phyloP scores from a whole-genome alignment of 2,329 filamentous ascomycete genomes.

The Cordyceps fumosorosea region DNA sequence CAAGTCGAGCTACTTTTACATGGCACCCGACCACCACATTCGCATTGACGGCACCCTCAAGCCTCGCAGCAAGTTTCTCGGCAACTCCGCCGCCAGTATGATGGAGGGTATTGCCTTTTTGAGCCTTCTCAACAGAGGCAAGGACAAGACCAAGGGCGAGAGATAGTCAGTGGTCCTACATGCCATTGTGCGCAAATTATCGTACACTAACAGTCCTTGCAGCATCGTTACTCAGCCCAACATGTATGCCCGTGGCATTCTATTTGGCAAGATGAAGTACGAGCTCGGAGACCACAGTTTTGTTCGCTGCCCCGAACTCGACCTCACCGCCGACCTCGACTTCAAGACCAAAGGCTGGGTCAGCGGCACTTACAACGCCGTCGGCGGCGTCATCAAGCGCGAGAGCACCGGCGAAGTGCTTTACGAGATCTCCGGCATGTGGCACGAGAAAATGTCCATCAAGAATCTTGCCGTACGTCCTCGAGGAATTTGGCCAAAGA shows the following conservation, averaged over 20 bases:
- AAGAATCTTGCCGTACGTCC: conserved; percentile 64
- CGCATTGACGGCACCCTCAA: conserved; percentile 94
- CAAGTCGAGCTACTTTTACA: conserved; percentile 98
- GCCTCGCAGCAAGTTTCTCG: conserved; percentile 88
- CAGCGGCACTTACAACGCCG: conserved; percentile 90
- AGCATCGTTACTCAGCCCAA: conserved; percentile 71
- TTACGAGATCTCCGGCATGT: conserved; percentile 87
- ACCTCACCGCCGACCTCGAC: conserved; percentile 83
- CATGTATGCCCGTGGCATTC: conserved; percentile 95
- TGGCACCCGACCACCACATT: conserved; percentile 89
- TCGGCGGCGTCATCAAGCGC: conserved; percentile 85
- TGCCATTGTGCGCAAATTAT: neutral
- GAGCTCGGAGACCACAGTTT: conserved; percentile 95
- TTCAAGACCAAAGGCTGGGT: conserved; percentile 99
- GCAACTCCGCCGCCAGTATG: conserved; percentile 93
- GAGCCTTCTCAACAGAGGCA: conserved; percentile 70
- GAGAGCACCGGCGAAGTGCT: conserved; percentile 78
- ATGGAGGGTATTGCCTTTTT: conserved; percentile 96
- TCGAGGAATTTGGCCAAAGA: neutral
- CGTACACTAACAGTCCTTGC: neutral
- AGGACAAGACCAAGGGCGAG: conserved; percentile 61
- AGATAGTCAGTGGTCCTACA: conserved; percentile 64
- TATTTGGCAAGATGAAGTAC: conserved; percentile 99
- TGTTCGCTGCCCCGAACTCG: conserved; percentile 81
- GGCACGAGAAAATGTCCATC: conserved; percentile 92